Percentiles rank a stretch among this genome's conserved stretches.
These are phyloP conservation scores for Pseudogymnoascus sp. DNA, from an alignment of 2,329 filamentous ascomycete genomes.

Conservation along the genomic window DNA sequence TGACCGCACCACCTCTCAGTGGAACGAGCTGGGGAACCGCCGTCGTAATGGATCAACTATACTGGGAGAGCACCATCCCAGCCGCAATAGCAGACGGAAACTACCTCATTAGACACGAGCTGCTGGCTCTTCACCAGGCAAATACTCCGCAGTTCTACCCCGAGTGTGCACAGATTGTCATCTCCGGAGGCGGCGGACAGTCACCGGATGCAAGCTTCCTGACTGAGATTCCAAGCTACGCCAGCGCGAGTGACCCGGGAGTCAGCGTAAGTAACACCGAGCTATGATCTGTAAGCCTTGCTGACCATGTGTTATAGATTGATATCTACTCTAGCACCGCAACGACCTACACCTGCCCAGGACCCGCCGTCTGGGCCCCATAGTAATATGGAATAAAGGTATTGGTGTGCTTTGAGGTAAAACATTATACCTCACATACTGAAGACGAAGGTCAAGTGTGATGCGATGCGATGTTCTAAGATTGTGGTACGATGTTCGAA, in stretches of 20 bases:
- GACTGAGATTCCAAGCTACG: slow-evolving; percentile 21
- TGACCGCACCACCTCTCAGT: slow-evolving; percentile 37
- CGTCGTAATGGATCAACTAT: slow-evolving; percentile 35
- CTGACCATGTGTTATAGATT: slow-evolving; percentile 26
- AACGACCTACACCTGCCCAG: slow-evolving; percentile 40
- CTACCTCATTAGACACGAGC: slow-evolving; percentile 49
- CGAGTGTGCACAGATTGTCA: slow-evolving; percentile 46
- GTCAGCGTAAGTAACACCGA: slow-evolving; percentile 26
- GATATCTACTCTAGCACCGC: slow-evolving; percentile 39
- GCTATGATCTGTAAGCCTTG: not conserved
- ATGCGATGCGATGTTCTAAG: not conserved
- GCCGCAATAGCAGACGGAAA: slow-evolving; percentile 41
- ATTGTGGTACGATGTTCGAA: not conserved
- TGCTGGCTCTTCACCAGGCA: slow-evolving; percentile 46
- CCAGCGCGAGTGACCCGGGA: slow-evolving; percentile 17
- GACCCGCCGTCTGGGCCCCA: slow-evolving; percentile 37
- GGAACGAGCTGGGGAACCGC: slow-evolving; percentile 41
- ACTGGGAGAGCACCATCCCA: slow-evolving; percentile 45
- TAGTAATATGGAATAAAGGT: not conserved
- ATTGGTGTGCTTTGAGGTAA: not conserved
- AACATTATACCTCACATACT: not conserved
- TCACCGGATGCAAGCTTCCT: slow-evolving; percentile 26
- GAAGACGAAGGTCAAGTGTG: not conserved
- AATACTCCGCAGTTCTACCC: slow-evolving; percentile 46
- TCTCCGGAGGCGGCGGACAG: slow-evolving; percentile 40